phyloP scores from a whole-genome alignment of 1,284 basidiomycete genomes.

The Moniliophthora roreri region DNA sequence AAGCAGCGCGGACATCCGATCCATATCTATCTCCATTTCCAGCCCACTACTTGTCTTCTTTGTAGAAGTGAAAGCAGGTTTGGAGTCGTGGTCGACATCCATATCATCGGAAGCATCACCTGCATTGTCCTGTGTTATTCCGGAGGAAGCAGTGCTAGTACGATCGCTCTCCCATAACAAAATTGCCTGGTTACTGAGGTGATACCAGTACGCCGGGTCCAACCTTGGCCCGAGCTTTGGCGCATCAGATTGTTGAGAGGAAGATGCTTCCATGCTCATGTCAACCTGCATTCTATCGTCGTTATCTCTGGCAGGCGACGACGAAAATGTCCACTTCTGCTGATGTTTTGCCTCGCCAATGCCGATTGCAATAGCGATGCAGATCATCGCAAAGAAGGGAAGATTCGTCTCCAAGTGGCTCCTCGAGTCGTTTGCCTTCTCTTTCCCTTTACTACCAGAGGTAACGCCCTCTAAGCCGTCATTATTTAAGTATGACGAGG shows the following conservation, averaged over 20 bases:
- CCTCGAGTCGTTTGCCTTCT: not conserved
- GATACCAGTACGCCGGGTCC: conserved; percentile 21
- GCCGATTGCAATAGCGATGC: conserved; percentile 16
- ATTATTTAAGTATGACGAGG: not conserved
- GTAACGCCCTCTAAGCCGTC: not conserved
- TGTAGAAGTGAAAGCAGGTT: too few relatives aligned
- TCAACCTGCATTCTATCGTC: conserved; percentile 6
- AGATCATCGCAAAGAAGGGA: conserved; percentile 15
- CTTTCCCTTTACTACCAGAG: not conserved
- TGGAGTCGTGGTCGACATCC: not conserved
- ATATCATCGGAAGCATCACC: not conserved
- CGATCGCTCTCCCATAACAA: conserved; percentile 23
- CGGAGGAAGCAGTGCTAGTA: not conserved
- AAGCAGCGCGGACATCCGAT: conserved; percentile 50
- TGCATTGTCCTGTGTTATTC: conserved; percentile 1
- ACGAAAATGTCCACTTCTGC: not conserved
- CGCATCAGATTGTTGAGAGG: not conserved
- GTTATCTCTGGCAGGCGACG: not conserved
- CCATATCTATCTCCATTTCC: conserved; percentile 28
- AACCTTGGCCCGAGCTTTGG: not conserved
- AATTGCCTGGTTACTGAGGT: conserved; percentile 27
- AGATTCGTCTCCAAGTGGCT: not conserved
- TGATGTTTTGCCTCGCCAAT: conserved; percentile 2
- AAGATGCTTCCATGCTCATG: not conserved
- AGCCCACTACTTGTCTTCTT: conserved; percentile 6